These are phyloP conservation scores for Talaromyces sp. DNA, from an alignment of 2,329 filamentous ascomycete species.

Conservation along the genomic window DNA sequence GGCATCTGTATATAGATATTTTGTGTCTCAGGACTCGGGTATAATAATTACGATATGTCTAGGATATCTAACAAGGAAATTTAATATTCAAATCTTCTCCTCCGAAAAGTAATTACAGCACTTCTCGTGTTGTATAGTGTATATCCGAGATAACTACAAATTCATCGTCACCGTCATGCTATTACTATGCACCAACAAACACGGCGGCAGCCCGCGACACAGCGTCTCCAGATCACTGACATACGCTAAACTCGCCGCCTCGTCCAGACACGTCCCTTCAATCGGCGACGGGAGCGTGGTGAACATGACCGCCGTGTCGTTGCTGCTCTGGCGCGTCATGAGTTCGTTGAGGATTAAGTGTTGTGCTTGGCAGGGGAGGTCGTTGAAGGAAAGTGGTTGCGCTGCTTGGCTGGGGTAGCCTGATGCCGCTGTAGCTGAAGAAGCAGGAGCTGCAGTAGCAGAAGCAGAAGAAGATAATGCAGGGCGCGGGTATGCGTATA, in stretches of 20 bases:
- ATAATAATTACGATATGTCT: not conserved
- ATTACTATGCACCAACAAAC: conserved; percentile 75
- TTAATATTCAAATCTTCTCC: too few relatives aligned
- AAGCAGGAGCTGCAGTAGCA: conserved; percentile 13
- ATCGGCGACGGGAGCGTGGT: conserved; percentile 77
- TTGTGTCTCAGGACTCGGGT: not conserved
- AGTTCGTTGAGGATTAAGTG: conserved; percentile 83
- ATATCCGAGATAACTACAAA: conserved; percentile 19
- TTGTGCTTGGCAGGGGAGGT: conserved; percentile 75
- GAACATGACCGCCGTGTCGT: conserved; percentile 69
- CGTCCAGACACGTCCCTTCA: conserved; percentile 67
- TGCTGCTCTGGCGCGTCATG: conserved; percentile 59
- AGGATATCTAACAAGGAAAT: not conserved
- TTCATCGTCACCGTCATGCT: conserved; percentile 73
- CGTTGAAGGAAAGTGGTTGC: conserved; percentile 74
- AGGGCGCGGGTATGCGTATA: conserved; percentile 29
- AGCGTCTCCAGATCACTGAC: conserved; percentile 72
- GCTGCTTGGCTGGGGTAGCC: conserved; percentile 55
- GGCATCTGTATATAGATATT: not conserved
- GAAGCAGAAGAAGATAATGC: conserved; percentile 4
- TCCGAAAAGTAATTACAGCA: too few relatives aligned
- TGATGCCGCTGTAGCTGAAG: conserved; percentile 20
- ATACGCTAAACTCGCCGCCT: conserved; percentile 66
- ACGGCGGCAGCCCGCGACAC: conserved; percentile 69
- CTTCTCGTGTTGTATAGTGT: too few relatives aligned